A percentile compares a stretch with the other conserved stretches of the same genome.
Conservation (phyloP, 2,329 filamentous ascomycete genomes). For the Meredithiella fracta region DNA sequence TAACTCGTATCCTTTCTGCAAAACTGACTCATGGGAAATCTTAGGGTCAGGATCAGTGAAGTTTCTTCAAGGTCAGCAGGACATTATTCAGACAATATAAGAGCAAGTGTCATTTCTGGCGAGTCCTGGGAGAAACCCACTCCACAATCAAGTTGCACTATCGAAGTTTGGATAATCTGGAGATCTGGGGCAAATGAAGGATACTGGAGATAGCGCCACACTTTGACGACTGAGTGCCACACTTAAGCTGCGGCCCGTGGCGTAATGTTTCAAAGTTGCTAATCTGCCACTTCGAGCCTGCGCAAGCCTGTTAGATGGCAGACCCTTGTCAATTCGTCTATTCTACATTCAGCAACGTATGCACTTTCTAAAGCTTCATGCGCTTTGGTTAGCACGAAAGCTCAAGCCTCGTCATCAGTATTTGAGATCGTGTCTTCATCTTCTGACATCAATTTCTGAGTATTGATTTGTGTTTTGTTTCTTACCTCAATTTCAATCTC, state of each 20-base stretch:
- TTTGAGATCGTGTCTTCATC: slow-evolving; percentile 13
- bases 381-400: slow-evolving; percentile 3
- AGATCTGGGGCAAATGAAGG: neutral
- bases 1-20: neutral
- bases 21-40: neutral
- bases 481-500: neutral
- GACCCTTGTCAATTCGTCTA: slow-evolving; percentile 2
- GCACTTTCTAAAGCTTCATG: slow-evolving; percentile 13
- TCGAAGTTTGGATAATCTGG: neutral
- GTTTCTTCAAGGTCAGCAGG: slow-evolving; percentile 1
- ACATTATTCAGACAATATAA: neutral
- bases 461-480: neutral
- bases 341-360: slow-evolving; percentile 21
- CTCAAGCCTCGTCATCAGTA: slow-evolving; percentile 13
- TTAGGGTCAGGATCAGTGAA: neutral
- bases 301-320: slow-evolving; percentile 3
- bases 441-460: neutral
- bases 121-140: neutral
- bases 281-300: slow-evolving; percentile 3
- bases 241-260: neutral
- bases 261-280: slow-evolving; percentile 3
- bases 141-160: too few relatives aligned
- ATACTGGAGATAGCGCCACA: neutral
- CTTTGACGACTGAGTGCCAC: neutral
- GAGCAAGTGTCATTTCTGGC: neutral